Base-by-base conservation (phyloP, 257 asterid genomes). In the Capsicum rhomboideum region DNA sequence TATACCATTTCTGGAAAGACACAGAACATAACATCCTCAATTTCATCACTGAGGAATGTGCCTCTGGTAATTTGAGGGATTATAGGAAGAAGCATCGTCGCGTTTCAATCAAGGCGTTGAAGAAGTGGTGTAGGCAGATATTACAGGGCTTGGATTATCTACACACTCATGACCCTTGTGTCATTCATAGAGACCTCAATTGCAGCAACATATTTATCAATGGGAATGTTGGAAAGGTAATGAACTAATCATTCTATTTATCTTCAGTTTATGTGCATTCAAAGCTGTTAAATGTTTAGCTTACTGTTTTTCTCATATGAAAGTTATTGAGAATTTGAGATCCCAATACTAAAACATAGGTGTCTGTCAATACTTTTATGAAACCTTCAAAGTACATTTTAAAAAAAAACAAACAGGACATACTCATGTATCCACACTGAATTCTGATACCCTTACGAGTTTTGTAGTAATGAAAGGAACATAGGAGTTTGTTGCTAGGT, bases 141-240 rank as follows among this genome's bases (percentile, higher is more conserved):
- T 61, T 86, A 10, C 55, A 79, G 83, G 89, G 89, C 34, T 80
- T 86, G 53, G 85, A 86, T 34, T 86, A 86, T 86, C 31, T 86
- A 40, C 89, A 86, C 77, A 86, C 83, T 37, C 89, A 86, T 80
- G 87, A 86, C 1, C 89, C 89, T 56, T 86, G 89, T 18, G 64
- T 84, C 31, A 86, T 86, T 67, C 89, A 86, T 52, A 71, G 89
- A 84, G 89, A 86, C 46, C 80, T 86, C 78, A 86, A 86, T 52
- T 86, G 89, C 85, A 86, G 89, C 54, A 86, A 86, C 72, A 80
- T 86, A 42, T 86, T 86, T 84, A 83, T 86, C 86, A 86, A 86
- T 61, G 89, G 87, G 14, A 86, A 86, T 40, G 77, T 83, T 20
- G 89, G 89, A 26, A 83, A 86, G 89, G 89, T 86, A 83, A 18